These are phyloP conservation scores for Exsudoporus floridanus DNA, from an alignment of 1,284 basidiomycete species.

Conservation along the genomic window DNA sequence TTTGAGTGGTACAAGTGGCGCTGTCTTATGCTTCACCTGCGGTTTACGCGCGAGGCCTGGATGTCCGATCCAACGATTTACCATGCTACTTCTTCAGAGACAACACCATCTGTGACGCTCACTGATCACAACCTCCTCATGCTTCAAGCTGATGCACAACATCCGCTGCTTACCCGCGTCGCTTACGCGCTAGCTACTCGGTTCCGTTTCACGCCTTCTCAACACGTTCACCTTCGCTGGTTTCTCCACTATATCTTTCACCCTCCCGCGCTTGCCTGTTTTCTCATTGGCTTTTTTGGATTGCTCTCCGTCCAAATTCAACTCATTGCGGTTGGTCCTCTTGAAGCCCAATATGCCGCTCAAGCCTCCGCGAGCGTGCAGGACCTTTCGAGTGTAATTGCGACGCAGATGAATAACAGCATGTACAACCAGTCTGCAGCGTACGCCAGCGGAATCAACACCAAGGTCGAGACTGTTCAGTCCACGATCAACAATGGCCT, in stretches of 20 bases:
- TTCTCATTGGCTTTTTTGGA: conserved; percentile 88
- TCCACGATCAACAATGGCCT: conserved; percentile 79
- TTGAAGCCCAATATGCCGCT: conserved; percentile 62
- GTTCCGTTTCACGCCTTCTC: conserved; percentile 54
- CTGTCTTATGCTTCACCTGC: conserved; percentile 61
- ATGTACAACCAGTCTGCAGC: conserved; percentile 76
- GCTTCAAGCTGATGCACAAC: conserved; percentile 61
- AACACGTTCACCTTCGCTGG: conserved; percentile 71
- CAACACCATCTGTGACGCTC: conserved; percentile 55
- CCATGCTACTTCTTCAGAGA: conserved; percentile 37
- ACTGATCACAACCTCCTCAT: conserved; percentile 75
- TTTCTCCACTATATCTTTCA: conserved; percentile 89
- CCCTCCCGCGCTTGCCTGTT: conserved; percentile 83
- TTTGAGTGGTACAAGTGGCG: conserved; percentile 83
- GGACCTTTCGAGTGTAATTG: conserved; percentile 71
- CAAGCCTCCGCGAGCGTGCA: conserved; percentile 59
- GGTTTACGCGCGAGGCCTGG: conserved; percentile 74
- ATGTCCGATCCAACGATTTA: conserved; percentile 62
- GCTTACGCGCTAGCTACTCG: conserved; percentile 51
- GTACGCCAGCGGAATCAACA: conserved; percentile 79
- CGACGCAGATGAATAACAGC: conserved; percentile 73
- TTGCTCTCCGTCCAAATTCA: conserved; percentile 88
- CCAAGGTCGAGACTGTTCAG: conserved; percentile 67
- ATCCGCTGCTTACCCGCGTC: conserved; percentile 70
- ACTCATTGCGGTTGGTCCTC: conserved; percentile 69